Evolutionary conservation across 192 early-diverging fungal genomes (phyloP).

Genomic region (Coemansia sp.): DNA sequence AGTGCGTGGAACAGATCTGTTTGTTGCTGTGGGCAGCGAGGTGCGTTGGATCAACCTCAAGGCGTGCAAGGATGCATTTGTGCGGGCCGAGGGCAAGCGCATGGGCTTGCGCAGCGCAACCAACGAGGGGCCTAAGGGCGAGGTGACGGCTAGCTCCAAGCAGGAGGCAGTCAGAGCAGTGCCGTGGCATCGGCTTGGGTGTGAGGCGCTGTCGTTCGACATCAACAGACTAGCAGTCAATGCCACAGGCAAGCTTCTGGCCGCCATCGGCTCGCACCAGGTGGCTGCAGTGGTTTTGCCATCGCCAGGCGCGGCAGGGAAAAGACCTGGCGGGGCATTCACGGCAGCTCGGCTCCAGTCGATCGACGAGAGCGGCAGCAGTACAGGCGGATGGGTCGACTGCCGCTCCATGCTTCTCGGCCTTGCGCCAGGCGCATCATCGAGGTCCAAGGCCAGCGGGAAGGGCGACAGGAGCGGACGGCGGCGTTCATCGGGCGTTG

Average conservation of each 20-base stretch:
- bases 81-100: constrained; percentile 36
- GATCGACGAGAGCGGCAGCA: constrained; percentile 1
- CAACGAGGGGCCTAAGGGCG: background rate
- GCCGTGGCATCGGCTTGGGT: constrained; percentile 34
- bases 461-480: background rate
- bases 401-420: constrained; percentile 36
- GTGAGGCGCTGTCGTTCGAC: constrained; percentile 51
- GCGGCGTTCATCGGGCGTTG: constrained; percentile 9
- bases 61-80: constrained; percentile 57
- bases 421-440: background rate
- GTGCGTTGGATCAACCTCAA: constrained; percentile 58
- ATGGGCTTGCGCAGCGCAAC: constrained; percentile 8
- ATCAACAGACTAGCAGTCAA: constrained; percentile 54
- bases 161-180: constrained; percentile 27
- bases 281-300: constrained; percentile 58
- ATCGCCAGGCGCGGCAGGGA: constrained; percentile 28
- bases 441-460: background rate
- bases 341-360: constrained; percentile 17
- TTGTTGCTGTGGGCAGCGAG: constrained; percentile 53
- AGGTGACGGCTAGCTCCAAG: background rate
- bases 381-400: constrained; percentile 18
- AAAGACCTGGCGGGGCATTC: constrained; percentile 29
- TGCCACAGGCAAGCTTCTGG: constrained; percentile 55
- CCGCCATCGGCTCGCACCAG: constrained; percentile 54
- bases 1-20: constrained; percentile 54